Percentiles rank a stretch among this genome's conserved stretches.
These are phyloP conservation scores for Penicillium crustosum DNA, from an alignment of 2,329 filamentous ascomycete genomes.

Conservation along the genomic window DNA sequence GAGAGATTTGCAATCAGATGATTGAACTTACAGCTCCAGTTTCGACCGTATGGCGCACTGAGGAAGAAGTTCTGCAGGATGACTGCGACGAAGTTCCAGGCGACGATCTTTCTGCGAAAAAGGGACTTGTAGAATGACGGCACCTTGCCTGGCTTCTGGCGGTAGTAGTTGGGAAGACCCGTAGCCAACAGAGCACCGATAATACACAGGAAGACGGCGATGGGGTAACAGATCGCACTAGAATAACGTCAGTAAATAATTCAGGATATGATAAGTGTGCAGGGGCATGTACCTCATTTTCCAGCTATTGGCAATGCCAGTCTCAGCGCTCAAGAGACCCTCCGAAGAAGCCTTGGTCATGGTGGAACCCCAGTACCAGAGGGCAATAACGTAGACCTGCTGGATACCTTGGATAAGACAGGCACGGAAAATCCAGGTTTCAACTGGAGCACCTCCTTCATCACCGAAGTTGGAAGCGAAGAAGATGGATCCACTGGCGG, in stretches of 20 bases:
- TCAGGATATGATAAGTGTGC: not conserved
- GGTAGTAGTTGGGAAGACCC: slow-evolving; percentile 66
- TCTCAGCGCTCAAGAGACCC: slow-evolving; percentile 40
- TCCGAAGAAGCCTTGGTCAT: slow-evolving; percentile 48
- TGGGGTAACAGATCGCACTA: slow-evolving; percentile 56
- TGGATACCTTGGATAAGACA: slow-evolving; percentile 66
- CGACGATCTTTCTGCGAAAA: slow-evolving; percentile 61
- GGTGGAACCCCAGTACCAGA: slow-evolving; percentile 67
- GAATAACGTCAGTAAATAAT: not conserved
- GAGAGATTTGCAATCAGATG: too few species aligned
- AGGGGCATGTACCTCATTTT: slow-evolving; percentile 37
- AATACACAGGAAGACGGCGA: slow-evolving; percentile 57
- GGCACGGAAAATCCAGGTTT: slow-evolving; percentile 65
- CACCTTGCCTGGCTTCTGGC: slow-evolving; percentile 61
- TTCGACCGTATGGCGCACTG: slow-evolving; percentile 64
- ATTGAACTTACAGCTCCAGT: slow-evolving; percentile 53
- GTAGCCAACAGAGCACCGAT: slow-evolving; percentile 57
- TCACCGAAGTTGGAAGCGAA: slow-evolving; percentile 68
- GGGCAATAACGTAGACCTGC: slow-evolving; percentile 62
- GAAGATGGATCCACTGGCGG: slow-evolving; percentile 63
- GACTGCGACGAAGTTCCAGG: slow-evolving; percentile 66
- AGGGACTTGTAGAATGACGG: slow-evolving; percentile 65
- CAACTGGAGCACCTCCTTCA: slow-evolving; percentile 61
- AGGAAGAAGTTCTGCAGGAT: slow-evolving; percentile 68
- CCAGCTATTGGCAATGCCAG: slow-evolving; percentile 43